Evolutionary conservation across 2,329 filamentous ascomycete species (phyloP), one percentile per base, ranked within the genome.

Genomic region (Peltaster fructicola): DNA sequence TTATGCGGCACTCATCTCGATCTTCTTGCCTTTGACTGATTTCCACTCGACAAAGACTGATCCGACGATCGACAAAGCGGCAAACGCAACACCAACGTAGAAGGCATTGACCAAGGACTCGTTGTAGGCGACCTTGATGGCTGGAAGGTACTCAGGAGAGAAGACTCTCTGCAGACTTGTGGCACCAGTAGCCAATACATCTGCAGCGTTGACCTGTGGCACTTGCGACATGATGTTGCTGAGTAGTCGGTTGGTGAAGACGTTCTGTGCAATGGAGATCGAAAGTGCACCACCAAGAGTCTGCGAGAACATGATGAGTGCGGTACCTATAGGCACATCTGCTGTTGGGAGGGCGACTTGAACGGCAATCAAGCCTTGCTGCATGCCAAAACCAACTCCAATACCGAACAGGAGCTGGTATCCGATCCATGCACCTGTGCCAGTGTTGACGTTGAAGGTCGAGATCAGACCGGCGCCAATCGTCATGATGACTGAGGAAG

Each of bases 101-200:
- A 74, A 79, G 1, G 62, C 61, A 30, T 60, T 50, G 2, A 59
- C 58, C 17, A 80, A 46, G 0, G 70, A 57, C 13, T 54, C 44
- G 40, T 77, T 78, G 50, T 80, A 80, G 0, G 70, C 73, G 0
- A 53, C 34, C 2, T 71, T 52, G 6, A 82, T 70, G 1, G 54
- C 50, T 2, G 45, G 40, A 4, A 72, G 44, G 30, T 57, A 63
- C 30, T 65, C 37, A 0, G 48, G 34, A 0, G 61, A 52, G 14
- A 79, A 64, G 2, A 54, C 43, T 0, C 52, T 42, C 30, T 63
- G 60, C 12, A 84, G 53, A 22, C 68, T 60, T 0, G 73, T 80
- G 1, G 64, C 63, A 17, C 64, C 65, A 4, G 54, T 53, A 2
- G 37, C 37, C 8, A 59, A 40, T 3, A 65, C 54, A n/a, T 54